Evolutionary conservation across 192 early-diverging fungal genomes (phyloP), one percentile per base, ranked within the genome.

Genomic region (Linnemannia schmuckeri): DNA sequence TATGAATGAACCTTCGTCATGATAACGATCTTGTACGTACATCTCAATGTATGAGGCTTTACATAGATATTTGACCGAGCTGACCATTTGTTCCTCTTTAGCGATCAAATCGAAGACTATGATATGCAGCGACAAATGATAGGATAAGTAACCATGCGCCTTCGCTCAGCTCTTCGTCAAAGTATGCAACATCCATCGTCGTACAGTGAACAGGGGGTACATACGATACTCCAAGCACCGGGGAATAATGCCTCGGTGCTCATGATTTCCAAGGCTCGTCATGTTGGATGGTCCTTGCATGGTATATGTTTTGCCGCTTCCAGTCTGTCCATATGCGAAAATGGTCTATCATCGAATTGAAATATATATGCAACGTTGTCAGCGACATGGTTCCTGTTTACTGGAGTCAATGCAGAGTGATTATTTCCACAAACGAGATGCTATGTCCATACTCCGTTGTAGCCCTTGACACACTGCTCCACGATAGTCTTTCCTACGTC

Each of bases 31-130:
- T 24, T 24, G 38, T 22, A 15, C 79, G 46, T 75, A 87, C 85
- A 97, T 97, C 76, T 98, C 97, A 71, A 98, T 94, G 78, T 97
- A 97, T 0, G 97, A 97, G 10, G 96, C 97, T 54, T 94, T 92
- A 85, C 97, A 97, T 55, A 94, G 89, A 91, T 92, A 96, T 89
- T 90, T 93, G 88, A 92, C 89, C 27, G 82, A 92, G 15, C 85
- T 90, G 49, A 81, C 77, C 54, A 83, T 88, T 68, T 91, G 85
- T 70, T 93, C 90, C 75, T 90, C 89, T 38, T 90, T 82, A 6
- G 89, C 88, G 30, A 93, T 94, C 24, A 91, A 81, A 13, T 82
- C 77, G 85, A 94, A 95, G 80, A 94, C 87, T 91, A 77, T 1
- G 24, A 42, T 15, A 69, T 49, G 3, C 4, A 33, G 61, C 6